A percentile compares a stretch with the other conserved stretches of the same genome.
Evolutionary conservation across 2,329 filamentous ascomycete genomes (phyloP).

Genomic region (Chaetomiaceae sp.): DNA sequence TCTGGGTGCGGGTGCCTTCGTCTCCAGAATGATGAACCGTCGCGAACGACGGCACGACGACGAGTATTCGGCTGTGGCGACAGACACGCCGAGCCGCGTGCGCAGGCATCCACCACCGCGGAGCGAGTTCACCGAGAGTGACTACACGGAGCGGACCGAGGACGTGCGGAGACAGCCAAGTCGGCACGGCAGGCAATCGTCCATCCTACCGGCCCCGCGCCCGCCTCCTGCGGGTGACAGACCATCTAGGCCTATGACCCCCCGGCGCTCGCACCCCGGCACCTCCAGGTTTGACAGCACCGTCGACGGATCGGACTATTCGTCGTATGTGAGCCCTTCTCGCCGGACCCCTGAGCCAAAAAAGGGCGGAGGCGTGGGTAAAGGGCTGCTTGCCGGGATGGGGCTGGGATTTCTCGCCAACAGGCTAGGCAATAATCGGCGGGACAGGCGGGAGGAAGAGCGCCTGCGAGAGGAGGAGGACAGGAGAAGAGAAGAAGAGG

Average conservation of each 20-base stretch:
- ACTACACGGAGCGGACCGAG: conserved; percentile 35
- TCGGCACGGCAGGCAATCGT: conserved; percentile 31
- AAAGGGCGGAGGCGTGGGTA: conserved; percentile 40
- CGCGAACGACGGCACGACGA: conserved; percentile 44
- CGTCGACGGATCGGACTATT: conserved; percentile 50
- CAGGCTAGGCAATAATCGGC: conserved; percentile 51
- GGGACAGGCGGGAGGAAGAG: conserved; percentile 48
- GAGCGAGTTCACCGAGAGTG: conserved; percentile 41
- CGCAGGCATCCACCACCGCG: conserved; percentile 33
- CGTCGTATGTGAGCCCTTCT: conserved; percentile 58
- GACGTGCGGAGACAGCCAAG: conserved; percentile 26
- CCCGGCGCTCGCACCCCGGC: conserved; percentile 41
- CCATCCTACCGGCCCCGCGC: conserved; percentile 43
- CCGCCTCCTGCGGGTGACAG: conserved; percentile 40
- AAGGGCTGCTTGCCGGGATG: conserved; percentile 54
- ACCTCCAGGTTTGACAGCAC: conserved; percentile 38
- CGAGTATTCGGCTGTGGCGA: conserved; percentile 57
- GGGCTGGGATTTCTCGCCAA: conserved; percentile 64
- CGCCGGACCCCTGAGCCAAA: conserved; percentile 43
- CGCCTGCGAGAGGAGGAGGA: conserved; percentile 29
- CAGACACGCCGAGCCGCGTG: conserved; percentile 51
- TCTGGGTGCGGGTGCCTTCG: conserved; percentile 56
- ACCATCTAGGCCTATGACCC: conserved; percentile 41
- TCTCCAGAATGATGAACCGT: conserved; percentile 52
- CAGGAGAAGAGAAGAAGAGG: conserved; percentile 44